Evolutionary conservation across 225 moss, liverwort and hornwort genomes (phyloP), one percentile per base, ranked within the genome.

Genomic region (Physcomitrium patens): DNA sequence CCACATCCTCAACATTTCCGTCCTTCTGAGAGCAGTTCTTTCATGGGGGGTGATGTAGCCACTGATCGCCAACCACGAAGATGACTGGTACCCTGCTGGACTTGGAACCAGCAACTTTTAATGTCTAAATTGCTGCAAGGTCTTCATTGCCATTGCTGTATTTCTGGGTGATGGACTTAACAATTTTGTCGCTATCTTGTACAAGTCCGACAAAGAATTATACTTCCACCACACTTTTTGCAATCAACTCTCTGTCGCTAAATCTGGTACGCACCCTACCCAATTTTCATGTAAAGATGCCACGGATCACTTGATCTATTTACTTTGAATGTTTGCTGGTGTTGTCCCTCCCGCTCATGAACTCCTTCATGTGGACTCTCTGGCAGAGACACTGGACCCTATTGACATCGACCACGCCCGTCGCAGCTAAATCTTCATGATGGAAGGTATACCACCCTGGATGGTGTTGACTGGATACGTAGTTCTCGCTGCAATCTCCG

Each of bases 1-100:
- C 49, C 94, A 96, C 61, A 88, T 84, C 69, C 91, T 96, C 47
- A 96, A 96, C 59, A 18, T 86, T 23, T 96, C 96, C 48, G 58
- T 96, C 6, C 37, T 96, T 23, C 74, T 96, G 20, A 94, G 96
- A 63, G 94, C 89, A 8, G 78, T 94, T 63, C 9, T 96, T 18
- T 94, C 96, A 7, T 96, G 91, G 92, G 88, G 96, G 23, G n/a
- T 96, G 17, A 89, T 96, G 92, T 96, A 94, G 96, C 96, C 96
- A 23, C 82, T 94, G 16, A 94, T 96, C 52, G 12, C 73, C 9
- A 91, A 78, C 0, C 85, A 69, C 41, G 77, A 77, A 76, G 96
- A 94, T 7, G 72, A 82, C 17, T 94, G 94, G 94, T 94, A 87
- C 52, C 88, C 91, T 5, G 60, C 73, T 17, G 37, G 46, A 12